phyloP scores from a whole-genome alignment of 805 yeast genomes.

The Metschnikowia henanensis region DNA sequence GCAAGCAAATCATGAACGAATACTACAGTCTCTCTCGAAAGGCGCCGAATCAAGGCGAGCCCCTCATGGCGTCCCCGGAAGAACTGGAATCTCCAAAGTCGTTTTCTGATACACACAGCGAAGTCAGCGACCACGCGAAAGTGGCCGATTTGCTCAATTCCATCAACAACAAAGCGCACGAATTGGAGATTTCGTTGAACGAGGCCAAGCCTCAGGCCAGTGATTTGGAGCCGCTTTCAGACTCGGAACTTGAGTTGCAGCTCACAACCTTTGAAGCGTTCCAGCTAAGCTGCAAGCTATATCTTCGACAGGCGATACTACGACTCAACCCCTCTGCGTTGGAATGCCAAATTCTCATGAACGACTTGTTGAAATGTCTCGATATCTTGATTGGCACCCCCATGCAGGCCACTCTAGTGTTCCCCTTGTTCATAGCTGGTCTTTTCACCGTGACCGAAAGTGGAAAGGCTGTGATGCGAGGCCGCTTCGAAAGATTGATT shows the following conservation, averaged over 20 bases:
- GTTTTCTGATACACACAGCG: not conserved
- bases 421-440: constrained; percentile 79
- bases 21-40: constrained; percentile 9
- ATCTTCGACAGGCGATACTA: constrained; percentile 64
- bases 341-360: constrained; percentile 59
- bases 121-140: constrained; percentile 9
- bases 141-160: constrained; percentile 21
- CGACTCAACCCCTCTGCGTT: constrained; percentile 59
- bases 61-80: constrained; percentile 1
- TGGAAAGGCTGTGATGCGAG: constrained; percentile 53
- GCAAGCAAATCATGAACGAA: constrained; percentile 32
- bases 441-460: constrained; percentile 55
- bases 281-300: constrained; percentile 67
- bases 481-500: constrained; percentile 55
- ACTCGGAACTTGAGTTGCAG: constrained; percentile 61
- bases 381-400: constrained; percentile 64
- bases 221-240: constrained; percentile 41
- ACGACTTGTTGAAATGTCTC: constrained; percentile 53
- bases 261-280: constrained; percentile 69
- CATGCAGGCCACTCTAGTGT: constrained; percentile 70
- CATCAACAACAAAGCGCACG: constrained; percentile 32
- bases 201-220: constrained; percentile 50
- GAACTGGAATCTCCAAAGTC: not conserved
- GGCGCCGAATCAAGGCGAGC: not conserved
- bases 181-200: constrained; percentile 50